Evolutionary conservation across 306 rosid genomes (phyloP).

Genomic region (Myrica gale): DNA sequence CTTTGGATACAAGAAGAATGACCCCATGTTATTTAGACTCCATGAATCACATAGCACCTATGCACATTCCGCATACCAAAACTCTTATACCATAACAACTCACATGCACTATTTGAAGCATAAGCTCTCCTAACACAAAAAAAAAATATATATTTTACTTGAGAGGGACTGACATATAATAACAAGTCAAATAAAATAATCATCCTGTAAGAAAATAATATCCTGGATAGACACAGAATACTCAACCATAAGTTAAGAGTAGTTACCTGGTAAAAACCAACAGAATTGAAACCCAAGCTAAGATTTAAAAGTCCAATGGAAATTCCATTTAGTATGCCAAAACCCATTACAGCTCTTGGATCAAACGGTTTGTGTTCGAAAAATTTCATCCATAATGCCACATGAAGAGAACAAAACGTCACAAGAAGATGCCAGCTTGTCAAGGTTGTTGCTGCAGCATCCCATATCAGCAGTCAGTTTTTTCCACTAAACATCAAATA

Average conservation of each 20-base stretch:
- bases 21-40: background rate
- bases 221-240: background rate
- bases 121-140: background rate
- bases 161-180: background rate
- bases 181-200: background rate
- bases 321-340: slow-evolving; percentile 58
- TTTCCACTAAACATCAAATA: background rate
- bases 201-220: background rate
- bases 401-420: slow-evolving; percentile 62
- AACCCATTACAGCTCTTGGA: slow-evolving; percentile 56
- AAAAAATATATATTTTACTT: background rate
- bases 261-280: slow-evolving; percentile 56
- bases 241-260: background rate
- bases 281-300: slow-evolving; percentile 61
- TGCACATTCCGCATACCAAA: background rate
- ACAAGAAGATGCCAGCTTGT: slow-evolving; percentile 67
- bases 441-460: slow-evolving; percentile 49
- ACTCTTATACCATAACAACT: background rate
- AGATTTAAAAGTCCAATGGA: slow-evolving; percentile 61
- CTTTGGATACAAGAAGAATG: background rate
- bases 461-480: background rate
- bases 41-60: background rate
- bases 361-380: slow-evolving; percentile 66
- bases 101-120: background rate
- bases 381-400: slow-evolving; percentile 49